phyloP scores from a whole-genome alignment of 2,329 filamentous ascomycete genomes.

The Curvularia lunata region DNA sequence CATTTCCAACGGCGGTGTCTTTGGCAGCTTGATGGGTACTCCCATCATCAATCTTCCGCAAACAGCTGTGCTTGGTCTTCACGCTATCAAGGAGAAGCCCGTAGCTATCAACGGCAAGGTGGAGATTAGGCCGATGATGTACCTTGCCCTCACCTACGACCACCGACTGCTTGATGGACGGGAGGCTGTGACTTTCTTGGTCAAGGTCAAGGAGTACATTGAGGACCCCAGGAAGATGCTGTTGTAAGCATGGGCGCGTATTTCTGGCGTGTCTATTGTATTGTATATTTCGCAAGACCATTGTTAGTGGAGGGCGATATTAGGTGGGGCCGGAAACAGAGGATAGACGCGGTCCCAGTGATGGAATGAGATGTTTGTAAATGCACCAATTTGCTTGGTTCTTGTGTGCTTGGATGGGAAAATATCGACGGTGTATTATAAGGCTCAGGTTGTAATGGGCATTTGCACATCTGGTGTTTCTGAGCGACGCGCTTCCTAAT shows the following conservation, averaged over 20 bases:
- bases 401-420: not conserved
- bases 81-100: slow-evolving; percentile 94
- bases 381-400: slow-evolving; percentile 7
- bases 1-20: slow-evolving; percentile 96
- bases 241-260: slow-evolving; percentile 48
- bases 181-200: slow-evolving; percentile 93
- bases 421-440: not conserved
- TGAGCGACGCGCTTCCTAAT: not conserved
- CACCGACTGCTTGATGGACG: slow-evolving; percentile 93
- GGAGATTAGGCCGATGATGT: slow-evolving; percentile 99
- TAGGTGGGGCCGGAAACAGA: not conserved
- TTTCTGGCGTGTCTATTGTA: not conserved
- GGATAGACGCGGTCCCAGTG: not conserved
- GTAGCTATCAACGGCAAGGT: slow-evolving; percentile 92
- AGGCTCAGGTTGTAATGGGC: not conserved
- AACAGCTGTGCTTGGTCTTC: slow-evolving; percentile 86
- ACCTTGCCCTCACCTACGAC: slow-evolving; percentile 95
- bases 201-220: slow-evolving; percentile 97
- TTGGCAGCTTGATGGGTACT: slow-evolving; percentile 95
- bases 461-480: not conserved
- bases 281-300: not conserved
- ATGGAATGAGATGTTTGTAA: slow-evolving; percentile 8
- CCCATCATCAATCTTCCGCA: slow-evolving; percentile 98
- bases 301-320: not conserved
- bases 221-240: slow-evolving; percentile 95